These are phyloP conservation scores for Trypanosoma scelopori DNA, from an alignment of 208 protist genomes.

Conservation along the genomic window DNA sequence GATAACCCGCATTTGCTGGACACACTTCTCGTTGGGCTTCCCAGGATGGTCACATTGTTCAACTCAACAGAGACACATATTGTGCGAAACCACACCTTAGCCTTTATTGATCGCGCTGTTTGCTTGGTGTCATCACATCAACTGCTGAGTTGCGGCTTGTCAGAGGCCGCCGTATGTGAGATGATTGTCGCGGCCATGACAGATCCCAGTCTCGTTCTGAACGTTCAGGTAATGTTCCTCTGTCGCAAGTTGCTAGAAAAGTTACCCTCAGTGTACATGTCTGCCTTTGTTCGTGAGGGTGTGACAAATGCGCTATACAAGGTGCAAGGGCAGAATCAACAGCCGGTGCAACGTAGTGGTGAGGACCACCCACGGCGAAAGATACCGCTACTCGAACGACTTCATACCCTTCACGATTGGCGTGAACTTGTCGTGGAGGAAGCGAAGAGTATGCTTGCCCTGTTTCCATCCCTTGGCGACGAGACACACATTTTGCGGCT, in stretches of 20 bases:
- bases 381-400: constrained; percentile 7
- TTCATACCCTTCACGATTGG: constrained; percentile 41
- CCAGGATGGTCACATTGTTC: constrained; percentile 56
- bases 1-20: constrained; percentile 48
- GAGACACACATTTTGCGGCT: constrained; percentile 38
- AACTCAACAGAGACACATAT: constrained; percentile 54
- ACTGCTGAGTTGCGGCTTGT: constrained; percentile 37
- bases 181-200: constrained; percentile 55
- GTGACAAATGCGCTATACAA: constrained; percentile 55
- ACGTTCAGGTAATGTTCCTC: constrained; percentile 59
- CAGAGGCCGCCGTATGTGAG: constrained; percentile 45
- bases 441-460: constrained; percentile 34
- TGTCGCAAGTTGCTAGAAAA: constrained; percentile 68
- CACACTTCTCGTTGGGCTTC: constrained; percentile 51
- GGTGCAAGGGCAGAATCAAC: constrained; percentile 31
- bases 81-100: constrained; percentile 41
- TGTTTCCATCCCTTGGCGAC: constrained; percentile 40
- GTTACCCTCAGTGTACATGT: constrained; percentile 49
- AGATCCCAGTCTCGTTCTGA: constrained; percentile 43
- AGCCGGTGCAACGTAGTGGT: background rate
- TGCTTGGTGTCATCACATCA: constrained; percentile 45
- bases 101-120: constrained; percentile 66
- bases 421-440: constrained; percentile 40
- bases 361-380: constrained; percentile 3
- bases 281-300: constrained; percentile 85